Conservation (phyloP, 805 yeast species). For the Zygosaccharomyces bisporus region DNA sequence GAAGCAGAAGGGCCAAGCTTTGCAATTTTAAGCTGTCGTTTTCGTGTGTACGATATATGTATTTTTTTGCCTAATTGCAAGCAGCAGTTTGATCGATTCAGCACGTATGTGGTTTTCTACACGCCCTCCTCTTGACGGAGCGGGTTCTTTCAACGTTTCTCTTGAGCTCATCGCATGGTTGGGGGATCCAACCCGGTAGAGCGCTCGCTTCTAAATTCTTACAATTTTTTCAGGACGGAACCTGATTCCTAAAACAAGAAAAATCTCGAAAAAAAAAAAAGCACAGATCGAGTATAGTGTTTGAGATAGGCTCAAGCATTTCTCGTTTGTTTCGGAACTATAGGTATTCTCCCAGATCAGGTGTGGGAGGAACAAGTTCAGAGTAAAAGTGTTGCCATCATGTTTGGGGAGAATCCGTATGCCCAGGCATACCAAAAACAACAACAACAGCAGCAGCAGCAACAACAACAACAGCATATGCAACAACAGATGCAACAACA, state of each 20-base stretch:
- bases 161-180: neutral
- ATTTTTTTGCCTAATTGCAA: slow-evolving; percentile 8
- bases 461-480: slow-evolving; percentile 9
- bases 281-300: neutral
- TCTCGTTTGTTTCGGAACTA: neutral
- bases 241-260: slow-evolving; percentile 1
- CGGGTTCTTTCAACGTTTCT: neutral
- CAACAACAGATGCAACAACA: slow-evolving; percentile 9
- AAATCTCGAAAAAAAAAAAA: slow-evolving; percentile 7
- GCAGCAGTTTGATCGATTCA: slow-evolving; percentile 3
- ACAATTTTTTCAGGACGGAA: slow-evolving; percentile 3
- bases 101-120: neutral
- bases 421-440: slow-evolving; percentile 2
- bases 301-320: neutral
- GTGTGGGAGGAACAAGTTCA: neutral
- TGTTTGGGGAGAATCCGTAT: slow-evolving; percentile 7
- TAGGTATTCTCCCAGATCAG: neutral
- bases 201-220: neutral
- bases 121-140: neutral
- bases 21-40: slow-evolving; percentile 76
- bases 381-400: neutral
- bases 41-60: slow-evolving; percentile 9
- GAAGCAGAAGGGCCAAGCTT: slow-evolving; percentile 99
- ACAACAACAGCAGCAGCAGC: neutral
- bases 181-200: neutral